These are phyloP conservation scores for Mucor racemosus DNA, from an alignment of 371 early-diverging fungal species.

Conservation along the genomic window DNA sequence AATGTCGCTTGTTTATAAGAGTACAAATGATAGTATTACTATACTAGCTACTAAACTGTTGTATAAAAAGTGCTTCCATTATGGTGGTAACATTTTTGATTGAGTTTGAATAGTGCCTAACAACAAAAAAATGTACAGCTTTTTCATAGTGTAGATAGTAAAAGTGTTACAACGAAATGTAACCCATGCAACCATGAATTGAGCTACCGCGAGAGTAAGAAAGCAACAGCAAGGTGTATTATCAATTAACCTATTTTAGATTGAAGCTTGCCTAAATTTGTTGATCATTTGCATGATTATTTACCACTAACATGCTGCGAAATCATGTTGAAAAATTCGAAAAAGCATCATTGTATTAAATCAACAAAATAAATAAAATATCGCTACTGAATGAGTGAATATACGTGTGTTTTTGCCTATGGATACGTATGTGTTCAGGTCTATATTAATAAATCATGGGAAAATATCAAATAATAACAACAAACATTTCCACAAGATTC, in stretches of 20 bases:
- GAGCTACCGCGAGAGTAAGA: no score
- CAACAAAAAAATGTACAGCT: background rate
- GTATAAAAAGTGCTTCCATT: background rate
- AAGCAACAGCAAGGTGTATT: background rate
- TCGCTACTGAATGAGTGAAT: background rate
- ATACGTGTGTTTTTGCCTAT: background rate
- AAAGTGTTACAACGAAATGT: background rate
- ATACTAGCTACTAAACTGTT: background rate
- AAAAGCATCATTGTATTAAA: no score
- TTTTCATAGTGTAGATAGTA: background rate
- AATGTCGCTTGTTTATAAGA: background rate
- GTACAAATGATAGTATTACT: no score
- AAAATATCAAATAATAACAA: conserved; percentile 4
- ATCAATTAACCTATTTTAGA: background rate
- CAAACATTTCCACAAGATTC: conserved; percentile 6
- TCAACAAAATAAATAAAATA: no score
- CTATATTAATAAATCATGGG: conserved; percentile 3
- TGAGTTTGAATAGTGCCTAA: background rate
- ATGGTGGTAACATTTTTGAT: background rate
- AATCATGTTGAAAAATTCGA: background rate
- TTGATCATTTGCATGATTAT: conserved; percentile 2
- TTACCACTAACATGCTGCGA: background rate
- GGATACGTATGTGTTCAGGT: background rate
- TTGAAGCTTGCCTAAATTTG: background rate
- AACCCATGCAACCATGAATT: background rate